A percentile compares a stretch with the other conserved stretches of the same genome.
These are phyloP conservation scores for Solanum hybrid DNA, from an alignment of 305 asterid genomes.

Conservation along the genomic window DNA sequence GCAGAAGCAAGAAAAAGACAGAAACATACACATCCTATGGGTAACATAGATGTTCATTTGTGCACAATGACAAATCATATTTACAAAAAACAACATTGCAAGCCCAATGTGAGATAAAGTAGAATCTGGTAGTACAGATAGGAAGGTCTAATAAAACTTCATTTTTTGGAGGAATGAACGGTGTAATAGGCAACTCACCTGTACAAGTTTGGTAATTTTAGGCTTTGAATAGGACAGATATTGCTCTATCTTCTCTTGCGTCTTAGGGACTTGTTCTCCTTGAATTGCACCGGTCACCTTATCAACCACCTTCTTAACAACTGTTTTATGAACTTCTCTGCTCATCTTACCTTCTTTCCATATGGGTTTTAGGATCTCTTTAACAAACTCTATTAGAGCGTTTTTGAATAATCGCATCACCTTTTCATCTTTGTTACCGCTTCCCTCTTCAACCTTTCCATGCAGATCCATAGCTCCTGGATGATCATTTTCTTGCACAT, in stretches of 20 bases:
- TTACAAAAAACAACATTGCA: not conserved
- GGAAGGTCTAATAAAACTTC: not conserved
- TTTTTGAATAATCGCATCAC: slow-evolving; percentile 67
- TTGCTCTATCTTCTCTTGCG: slow-evolving; percentile 68
- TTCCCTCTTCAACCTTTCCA: slow-evolving; percentile 42
- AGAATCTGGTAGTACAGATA: not conserved
- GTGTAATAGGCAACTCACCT: slow-evolving; percentile 34
- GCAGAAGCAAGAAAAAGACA: not conserved
- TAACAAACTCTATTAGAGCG: slow-evolving; percentile 75
- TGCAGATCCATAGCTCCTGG: slow-evolving; percentile 30
- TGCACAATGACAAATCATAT: not conserved
- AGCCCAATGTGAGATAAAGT: not conserved
- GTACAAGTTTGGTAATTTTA: slow-evolving; percentile 83
- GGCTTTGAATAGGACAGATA: slow-evolving; percentile 64
- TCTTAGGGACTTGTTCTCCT: slow-evolving; percentile 65
- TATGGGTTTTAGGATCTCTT: slow-evolving; percentile 78
- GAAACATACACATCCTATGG: not conserved
- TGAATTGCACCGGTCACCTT: slow-evolving; percentile 66
- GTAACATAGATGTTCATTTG: not conserved
- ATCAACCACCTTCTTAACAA: slow-evolving; percentile 95
- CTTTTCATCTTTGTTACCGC: slow-evolving; percentile 63
- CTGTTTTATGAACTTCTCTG: slow-evolving; percentile 78
- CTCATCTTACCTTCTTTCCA: slow-evolving; percentile 98
- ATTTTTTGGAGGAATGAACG: not conserved
- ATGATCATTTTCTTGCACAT: slow-evolving; percentile 28